phyloP scores from a whole-genome alignment of 805 yeast species.

The Metschnikowia chrysomelidarum region DNA sequence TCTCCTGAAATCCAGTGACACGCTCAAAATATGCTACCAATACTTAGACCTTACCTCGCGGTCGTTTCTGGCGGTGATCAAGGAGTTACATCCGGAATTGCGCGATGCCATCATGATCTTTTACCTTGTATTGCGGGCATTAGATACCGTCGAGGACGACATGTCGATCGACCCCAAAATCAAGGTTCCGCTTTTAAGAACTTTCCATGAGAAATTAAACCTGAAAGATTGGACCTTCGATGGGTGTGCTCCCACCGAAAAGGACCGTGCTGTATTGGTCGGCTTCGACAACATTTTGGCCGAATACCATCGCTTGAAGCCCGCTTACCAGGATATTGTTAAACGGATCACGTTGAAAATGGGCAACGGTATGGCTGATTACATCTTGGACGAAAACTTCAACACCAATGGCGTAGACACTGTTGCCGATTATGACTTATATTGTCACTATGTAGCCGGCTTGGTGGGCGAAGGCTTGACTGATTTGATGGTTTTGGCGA shows the following conservation, averaged over 20 bases:
- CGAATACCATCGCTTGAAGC: slow-evolving; percentile 71
- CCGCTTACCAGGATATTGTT: slow-evolving; percentile 75
- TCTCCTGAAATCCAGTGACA: slow-evolving; percentile 22
- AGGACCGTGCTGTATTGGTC: slow-evolving; percentile 77
- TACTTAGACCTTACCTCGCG: slow-evolving; percentile 73
- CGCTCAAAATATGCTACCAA: slow-evolving; percentile 61
- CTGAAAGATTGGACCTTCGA: slow-evolving; percentile 77
- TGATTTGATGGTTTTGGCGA: slow-evolving; percentile 71
- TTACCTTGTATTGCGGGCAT: slow-evolving; percentile 81
- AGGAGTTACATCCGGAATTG: slow-evolving; percentile 86
- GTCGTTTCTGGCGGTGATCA: slow-evolving; percentile 91
- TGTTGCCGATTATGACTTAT: slow-evolving; percentile 76
- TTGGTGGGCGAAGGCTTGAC: slow-evolving; percentile 96
- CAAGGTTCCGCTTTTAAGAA: slow-evolving; percentile 72
- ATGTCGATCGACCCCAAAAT: slow-evolving; percentile 73
- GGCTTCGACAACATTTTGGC: slow-evolving; percentile 68
- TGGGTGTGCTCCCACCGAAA: slow-evolving; percentile 72
- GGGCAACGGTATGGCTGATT: slow-evolving; percentile 99
- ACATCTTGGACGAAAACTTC: slow-evolving; percentile 72
- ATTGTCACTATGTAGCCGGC: slow-evolving; percentile 98
- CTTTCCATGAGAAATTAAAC: slow-evolving; percentile 62
- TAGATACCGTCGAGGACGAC: slow-evolving; percentile 96
- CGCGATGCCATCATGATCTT: slow-evolving; percentile 80
- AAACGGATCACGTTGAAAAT: slow-evolving; percentile 74
- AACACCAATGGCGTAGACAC: slow-evolving; percentile 78